Evolutionary conservation across 768 basidiomycete species (phyloP).

Genomic region (Gymnopilus dilepis): DNA sequence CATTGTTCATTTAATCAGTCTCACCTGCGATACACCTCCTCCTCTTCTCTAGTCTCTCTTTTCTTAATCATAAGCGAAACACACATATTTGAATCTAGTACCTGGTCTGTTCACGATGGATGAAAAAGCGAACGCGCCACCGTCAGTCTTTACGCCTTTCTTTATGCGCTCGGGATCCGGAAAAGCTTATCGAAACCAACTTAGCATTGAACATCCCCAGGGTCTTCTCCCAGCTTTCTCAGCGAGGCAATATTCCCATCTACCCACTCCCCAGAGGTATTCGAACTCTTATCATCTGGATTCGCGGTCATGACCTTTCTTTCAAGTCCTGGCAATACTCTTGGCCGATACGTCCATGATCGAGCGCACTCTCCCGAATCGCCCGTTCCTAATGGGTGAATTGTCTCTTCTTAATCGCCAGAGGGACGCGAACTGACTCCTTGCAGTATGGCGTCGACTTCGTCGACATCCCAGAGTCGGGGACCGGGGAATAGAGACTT

Average conservation of each 20-base stretch:
- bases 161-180: neutral
- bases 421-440: neutral
- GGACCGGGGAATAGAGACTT: slow-evolving; percentile 11
- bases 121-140: neutral
- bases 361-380: slow-evolving; percentile 28
- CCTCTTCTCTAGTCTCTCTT: neutral
- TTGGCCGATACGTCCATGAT: slow-evolving; percentile 29
- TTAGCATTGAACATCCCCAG: slow-evolving; percentile 24
- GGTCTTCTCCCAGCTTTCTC: slow-evolving; percentile 31
- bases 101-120: neutral
- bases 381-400: slow-evolving; percentile 26
- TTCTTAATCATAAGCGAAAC: neutral
- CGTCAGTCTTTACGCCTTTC: neutral
- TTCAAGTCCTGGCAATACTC: slow-evolving; percentile 28
- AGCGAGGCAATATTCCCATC: slow-evolving; percentile 27
- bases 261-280: slow-evolving; percentile 35
- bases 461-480: slow-evolving; percentile 3
- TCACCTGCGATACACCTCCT: slow-evolving; percentile 20
- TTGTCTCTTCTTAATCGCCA: neutral
- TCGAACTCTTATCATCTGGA: neutral
- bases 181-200: neutral
- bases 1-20: slow-evolving; percentile 24
- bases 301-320: neutral
- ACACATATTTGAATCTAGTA: neutral
- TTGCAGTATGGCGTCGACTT: neutral